Evolutionary conservation across 106 monocot genomes (phyloP), one percentile per base, ranked within the genome.

Genomic region (Dendrobium officinale): DNA sequence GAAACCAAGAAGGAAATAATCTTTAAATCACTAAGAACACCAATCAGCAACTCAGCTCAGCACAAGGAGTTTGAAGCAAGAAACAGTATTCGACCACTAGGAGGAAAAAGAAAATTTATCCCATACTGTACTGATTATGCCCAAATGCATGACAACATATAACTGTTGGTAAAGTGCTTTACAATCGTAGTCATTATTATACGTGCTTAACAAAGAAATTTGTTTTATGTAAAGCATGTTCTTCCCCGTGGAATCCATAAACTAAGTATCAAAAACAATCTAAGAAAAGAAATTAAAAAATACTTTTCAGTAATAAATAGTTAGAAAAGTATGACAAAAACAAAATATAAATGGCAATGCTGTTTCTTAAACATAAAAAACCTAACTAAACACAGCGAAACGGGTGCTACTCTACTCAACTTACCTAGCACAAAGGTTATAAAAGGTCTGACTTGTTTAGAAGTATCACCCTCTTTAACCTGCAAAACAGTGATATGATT

Each of bases 371-470:
- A 29, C 9, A 44, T 74, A 42, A 74, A 74, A 44, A 44, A 4
- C 15, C 3, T 37, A 22, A 24, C 4, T 37, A 2, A 11, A 70
- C 17, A 37, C 31, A 5, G 37, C 13, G 4, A 70, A 70, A 70
- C 2, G 0, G 70, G 37, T 33, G n/a, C 26, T 66, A 10, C 26
- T 66, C 24, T 5, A 37, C 31, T 24, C 4, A 70, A 43, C 42
- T 42, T 44, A 74, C 74, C 74, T n/a, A 74, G 74, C 6, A 74
- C 74, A 44, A 74, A 74, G 44, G 74, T 74, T 74, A 74, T 44
- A 42, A 74, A 74, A 20, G 74, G 74, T 74, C 74, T 73, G 74
- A 74, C 20, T 43, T 20, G 43, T 42, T 74, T 44, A 44, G 20
- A 44, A 74, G 43, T 8, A 74, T n/a, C 42, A 11, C 6, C 43